Percentiles rank a stretch among this genome's conserved stretches.
phyloP scores from a whole-genome alignment of 78 protist genomes.

The Anaeramoeba ignava region DNA sequence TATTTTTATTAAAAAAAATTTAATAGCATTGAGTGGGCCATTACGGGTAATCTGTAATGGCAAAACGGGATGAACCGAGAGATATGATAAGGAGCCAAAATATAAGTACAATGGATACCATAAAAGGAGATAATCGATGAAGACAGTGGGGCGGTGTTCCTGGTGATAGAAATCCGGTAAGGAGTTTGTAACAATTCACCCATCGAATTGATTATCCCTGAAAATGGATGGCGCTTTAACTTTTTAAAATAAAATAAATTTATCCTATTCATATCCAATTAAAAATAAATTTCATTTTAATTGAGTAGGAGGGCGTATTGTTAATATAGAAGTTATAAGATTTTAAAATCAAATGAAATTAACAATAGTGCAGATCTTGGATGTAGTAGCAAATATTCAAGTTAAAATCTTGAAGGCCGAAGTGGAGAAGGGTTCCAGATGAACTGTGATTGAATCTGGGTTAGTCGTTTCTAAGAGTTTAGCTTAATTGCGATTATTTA shows the following conservation, averaged over 20 bases:
- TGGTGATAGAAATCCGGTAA: constrained; percentile 65
- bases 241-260: not conserved
- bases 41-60: constrained; percentile 84
- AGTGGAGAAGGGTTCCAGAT: too few species aligned
- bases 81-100: constrained; percentile 58
- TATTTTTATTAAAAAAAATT: constrained; percentile 19
- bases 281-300: constrained; percentile 46
- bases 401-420: too few species aligned
- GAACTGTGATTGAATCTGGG: too few species aligned
- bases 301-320: constrained; percentile 14
- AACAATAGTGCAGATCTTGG: too few species aligned
- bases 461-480: too few species aligned
- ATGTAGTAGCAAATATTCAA: too few species aligned
- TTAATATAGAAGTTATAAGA: too few species aligned
- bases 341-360: too few species aligned
- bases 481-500: constrained; percentile 60
- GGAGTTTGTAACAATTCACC: constrained; percentile 85
- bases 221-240: constrained; percentile 81
- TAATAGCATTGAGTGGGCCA: constrained; percentile 68
- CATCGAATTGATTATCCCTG: constrained; percentile 68
- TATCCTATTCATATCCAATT: not conserved
- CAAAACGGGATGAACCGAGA: constrained; percentile 82
- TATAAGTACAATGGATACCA: constrained; percentile 56
- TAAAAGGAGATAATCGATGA: constrained; percentile 68
- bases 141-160: constrained; percentile 78